Conservation (phyloP, 2,329 filamentous ascomycete species). For the Claviceps cyperi region DNA sequence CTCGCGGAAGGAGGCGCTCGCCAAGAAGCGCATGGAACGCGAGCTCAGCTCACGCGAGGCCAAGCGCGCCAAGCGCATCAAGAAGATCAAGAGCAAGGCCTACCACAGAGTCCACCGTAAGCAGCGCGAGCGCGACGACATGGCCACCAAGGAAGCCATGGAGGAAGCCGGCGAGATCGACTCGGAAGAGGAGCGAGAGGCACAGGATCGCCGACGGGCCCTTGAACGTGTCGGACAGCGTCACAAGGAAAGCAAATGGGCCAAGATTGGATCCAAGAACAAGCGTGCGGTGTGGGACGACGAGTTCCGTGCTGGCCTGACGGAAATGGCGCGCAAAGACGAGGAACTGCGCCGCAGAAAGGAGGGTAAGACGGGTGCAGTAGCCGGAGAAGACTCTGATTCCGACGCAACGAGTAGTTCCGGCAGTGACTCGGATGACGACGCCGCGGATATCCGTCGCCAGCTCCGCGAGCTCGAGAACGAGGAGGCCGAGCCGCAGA, state of each 20-base stretch:
- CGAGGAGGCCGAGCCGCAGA: conserved; percentile 39
- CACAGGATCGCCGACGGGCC: conserved; percentile 58
- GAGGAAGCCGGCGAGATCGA: conserved; percentile 44
- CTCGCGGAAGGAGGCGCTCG: conserved; percentile 54
- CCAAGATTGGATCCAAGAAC: conserved; percentile 65
- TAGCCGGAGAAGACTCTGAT: conserved; percentile 26
- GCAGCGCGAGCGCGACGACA: conserved; percentile 41
- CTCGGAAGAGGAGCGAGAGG: conserved; percentile 51
- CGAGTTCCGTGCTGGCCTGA: conserved; percentile 61
- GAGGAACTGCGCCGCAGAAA: conserved; percentile 71
- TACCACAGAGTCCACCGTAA: conserved; percentile 87
- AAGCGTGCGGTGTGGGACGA: conserved; percentile 81
- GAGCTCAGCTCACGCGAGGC: conserved; percentile 83
- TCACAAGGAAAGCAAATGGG: conserved; percentile 84
- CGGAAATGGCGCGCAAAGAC: conserved; percentile 68
- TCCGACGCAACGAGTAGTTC: conserved; percentile 42
- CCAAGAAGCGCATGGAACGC: conserved; percentile 63
- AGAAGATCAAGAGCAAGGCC: conserved; percentile 97
- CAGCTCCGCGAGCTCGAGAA: conserved; percentile 28
- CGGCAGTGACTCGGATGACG: conserved; percentile 31
- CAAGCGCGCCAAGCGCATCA: conserved; percentile 77
- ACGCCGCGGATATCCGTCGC: conserved; percentile 35
- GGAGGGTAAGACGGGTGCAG: conserved; percentile 47
- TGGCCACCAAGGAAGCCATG: conserved; percentile 35
- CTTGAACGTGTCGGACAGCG: conserved; percentile 74